Conservation (phyloP, 164 flowering plant species). For the Warburgia ugandensis region DNA sequence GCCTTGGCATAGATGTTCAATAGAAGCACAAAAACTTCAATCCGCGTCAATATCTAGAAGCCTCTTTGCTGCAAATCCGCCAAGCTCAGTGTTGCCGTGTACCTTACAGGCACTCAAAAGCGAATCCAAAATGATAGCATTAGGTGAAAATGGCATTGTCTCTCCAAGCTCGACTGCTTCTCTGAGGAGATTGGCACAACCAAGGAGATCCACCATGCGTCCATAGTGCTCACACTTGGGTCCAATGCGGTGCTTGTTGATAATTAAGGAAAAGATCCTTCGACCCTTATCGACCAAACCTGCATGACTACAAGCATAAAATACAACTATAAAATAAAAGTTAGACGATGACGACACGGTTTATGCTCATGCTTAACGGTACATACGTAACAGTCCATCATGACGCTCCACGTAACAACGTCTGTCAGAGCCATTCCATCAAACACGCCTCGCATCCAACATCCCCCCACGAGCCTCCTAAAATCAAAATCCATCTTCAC, state of each 20-base stretch:
- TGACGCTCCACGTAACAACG: slow-evolving; percentile 48
- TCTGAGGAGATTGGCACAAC: slow-evolving; percentile 42
- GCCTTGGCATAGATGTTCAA: slow-evolving; percentile 69
- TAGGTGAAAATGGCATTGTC: slow-evolving; percentile 67
- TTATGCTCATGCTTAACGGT: too few species aligned
- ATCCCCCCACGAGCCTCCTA: slow-evolving; percentile 37
- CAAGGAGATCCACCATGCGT: slow-evolving; percentile 88
- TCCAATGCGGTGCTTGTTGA: slow-evolving; percentile 34
- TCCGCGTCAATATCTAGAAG: slow-evolving; percentile 57
- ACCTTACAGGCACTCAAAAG: slow-evolving; percentile 59
- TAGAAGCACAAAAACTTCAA: slow-evolving; percentile 61
- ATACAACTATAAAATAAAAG: slow-evolving; percentile 48
- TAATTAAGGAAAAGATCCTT: slow-evolving; percentile 51
- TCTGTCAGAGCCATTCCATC: slow-evolving; percentile 36
- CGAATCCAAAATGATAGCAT: slow-evolving; percentile 68
- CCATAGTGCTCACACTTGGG: slow-evolving; percentile 70
- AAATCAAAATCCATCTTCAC: slow-evolving; percentile 42
- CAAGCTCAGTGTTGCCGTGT: slow-evolving; percentile 52
- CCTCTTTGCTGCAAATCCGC: slow-evolving; percentile 63
- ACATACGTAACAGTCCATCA: slow-evolving; percentile 62
- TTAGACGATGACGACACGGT: too few species aligned
- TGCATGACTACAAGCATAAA: slow-evolving; percentile 82
- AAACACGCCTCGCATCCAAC: slow-evolving; percentile 31
- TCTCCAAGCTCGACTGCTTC: slow-evolving; percentile 62
- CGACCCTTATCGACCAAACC: slow-evolving; percentile 63